Evolutionary conservation across 495 filamentous ascomycete species (phyloP).

Genomic region (Penicillium canariense): DNA sequence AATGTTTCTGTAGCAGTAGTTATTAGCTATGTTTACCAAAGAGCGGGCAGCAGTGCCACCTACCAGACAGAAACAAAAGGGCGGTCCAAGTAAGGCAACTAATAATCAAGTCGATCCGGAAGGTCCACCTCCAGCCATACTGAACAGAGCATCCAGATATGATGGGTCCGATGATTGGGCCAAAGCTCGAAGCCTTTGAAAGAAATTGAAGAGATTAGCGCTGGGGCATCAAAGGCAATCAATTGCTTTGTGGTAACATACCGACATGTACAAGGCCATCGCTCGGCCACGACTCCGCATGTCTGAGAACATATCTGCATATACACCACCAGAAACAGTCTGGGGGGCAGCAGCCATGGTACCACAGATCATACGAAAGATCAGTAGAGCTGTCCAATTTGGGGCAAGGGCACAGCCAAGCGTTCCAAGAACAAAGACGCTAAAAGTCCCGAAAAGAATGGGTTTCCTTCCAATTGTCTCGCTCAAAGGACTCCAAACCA

Average conservation of each 20-base stretch:
- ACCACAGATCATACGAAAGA: constrained; percentile 67
- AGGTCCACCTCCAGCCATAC: constrained; percentile 65
- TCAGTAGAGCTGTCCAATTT: constrained; percentile 61
- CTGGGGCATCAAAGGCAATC: neutral
- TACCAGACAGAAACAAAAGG: constrained; percentile 47
- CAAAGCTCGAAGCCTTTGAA: constrained; percentile 66
- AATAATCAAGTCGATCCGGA: constrained; percentile 61
- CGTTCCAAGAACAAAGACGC: constrained; percentile 63
- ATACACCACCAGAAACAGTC: constrained; percentile 67
- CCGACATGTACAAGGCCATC: constrained; percentile 70
- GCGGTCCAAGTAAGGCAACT: constrained; percentile 45
- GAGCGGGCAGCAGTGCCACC: constrained; percentile 17
- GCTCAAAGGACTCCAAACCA: constrained; percentile 67
- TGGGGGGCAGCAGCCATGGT: constrained; percentile 65
- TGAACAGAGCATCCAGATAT: constrained; percentile 61
- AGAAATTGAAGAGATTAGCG: constrained; percentile 5
- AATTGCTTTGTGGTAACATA: constrained; percentile 35
- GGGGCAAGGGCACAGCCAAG: constrained; percentile 68
- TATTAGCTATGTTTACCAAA: neutral
- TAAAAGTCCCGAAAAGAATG: constrained; percentile 60
- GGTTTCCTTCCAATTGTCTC: constrained; percentile 67
- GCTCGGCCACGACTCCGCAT: constrained; percentile 60
- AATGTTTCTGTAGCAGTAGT: constrained; percentile 56
- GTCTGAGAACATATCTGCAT: constrained; percentile 68
- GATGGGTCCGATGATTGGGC: constrained; percentile 65